Percentiles rank a stretch among this genome's conserved stretches.
Conservation (phyloP, 352 stramenopile species). For the Phytophthora pluvialis region DNA sequence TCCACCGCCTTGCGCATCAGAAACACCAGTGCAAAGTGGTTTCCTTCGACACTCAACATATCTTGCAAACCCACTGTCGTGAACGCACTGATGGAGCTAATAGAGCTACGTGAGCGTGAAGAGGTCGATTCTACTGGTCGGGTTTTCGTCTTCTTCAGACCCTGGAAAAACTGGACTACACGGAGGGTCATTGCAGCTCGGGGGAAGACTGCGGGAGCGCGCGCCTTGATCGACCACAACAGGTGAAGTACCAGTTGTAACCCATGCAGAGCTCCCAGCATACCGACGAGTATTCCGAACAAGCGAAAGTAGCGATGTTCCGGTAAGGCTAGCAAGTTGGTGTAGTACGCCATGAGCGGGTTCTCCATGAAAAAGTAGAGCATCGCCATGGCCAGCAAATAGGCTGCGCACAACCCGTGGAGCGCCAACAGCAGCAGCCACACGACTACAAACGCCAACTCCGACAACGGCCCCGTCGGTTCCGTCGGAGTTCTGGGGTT, state of each 20-base stretch:
- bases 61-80: conserved; percentile 9
- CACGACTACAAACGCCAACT: conserved; percentile 13
- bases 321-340: conserved; percentile 37
- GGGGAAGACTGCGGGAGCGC: conserved; percentile 15
- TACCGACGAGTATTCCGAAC: conserved; percentile 29
- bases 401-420: conserved; percentile 28
- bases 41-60: conserved; percentile 25
- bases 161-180: not conserved
- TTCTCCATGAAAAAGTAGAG: conserved; percentile 49
- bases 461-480: conserved; percentile 7
- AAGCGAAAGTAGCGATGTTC: conserved; percentile 32
- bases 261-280: conserved; percentile 27
- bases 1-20: conserved; percentile 23
- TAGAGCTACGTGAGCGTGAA: not conserved
- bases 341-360: conserved; percentile 56
- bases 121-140: not conserved
- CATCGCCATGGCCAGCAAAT: conserved; percentile 21
- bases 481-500: conserved; percentile 2
- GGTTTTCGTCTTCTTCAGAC: conserved; percentile 3
- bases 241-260: conserved; percentile 26
- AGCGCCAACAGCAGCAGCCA: conserved; percentile 26
- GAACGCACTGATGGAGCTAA: conserved; percentile 10
- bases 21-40: conserved; percentile 28
- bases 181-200: conserved; percentile 18
- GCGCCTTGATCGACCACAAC: conserved; percentile 19